Base-by-base conservation (phyloP, 2,329 filamentous ascomycete genomes). In the Grosmannia clavigera region DNA sequence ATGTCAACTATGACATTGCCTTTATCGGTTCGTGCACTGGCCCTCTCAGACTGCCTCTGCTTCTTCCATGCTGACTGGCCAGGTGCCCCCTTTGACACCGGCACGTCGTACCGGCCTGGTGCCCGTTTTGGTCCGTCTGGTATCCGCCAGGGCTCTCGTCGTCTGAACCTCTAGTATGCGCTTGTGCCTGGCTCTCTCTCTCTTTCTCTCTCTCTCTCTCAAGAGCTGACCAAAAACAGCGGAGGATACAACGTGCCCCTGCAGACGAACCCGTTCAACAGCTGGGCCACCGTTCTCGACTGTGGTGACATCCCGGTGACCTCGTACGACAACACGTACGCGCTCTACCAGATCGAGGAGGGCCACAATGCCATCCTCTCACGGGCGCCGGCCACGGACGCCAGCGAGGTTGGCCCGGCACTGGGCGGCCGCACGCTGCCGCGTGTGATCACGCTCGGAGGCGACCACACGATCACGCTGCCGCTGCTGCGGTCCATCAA, bases 211-310 rank as follows among this genome's bases (percentile, higher is more conserved):
- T 14, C 16, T 14, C 3, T 25, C 27, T 12, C n/a, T 22, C 22
- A 22, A 22, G 22, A 22, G 10, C 48, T 58, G 16, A 58, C 57
- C 57, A 35, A 16, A 14, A 76, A 3, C 71, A 92, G 88, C 70
- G 90, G 90, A 66, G 90, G 90, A 5, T 95, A 94, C 73, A 94
- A 95, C 67, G 89, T 94, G 5, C 88, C 89, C 0, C 76, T 95
- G 16, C 77, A 82, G 33, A 86, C 86, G 27, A 92, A 94, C 71
- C 88, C 88, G 0, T 94, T 94, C 76, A 84, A 86, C 69, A 86
- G 82, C 67, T 92, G 89, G 82, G 86, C 90, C 10, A 90, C 81
- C 57, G 83, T 94, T 2, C 74, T 94, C 2, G 89, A 94, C 70
- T 94, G 89, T 69, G 89, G 89, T 62, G 88, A 94, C 69, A 89